Base-by-base conservation (phyloP, 768 basidiomycete genomes). In the Serendipita indica region DNA sequence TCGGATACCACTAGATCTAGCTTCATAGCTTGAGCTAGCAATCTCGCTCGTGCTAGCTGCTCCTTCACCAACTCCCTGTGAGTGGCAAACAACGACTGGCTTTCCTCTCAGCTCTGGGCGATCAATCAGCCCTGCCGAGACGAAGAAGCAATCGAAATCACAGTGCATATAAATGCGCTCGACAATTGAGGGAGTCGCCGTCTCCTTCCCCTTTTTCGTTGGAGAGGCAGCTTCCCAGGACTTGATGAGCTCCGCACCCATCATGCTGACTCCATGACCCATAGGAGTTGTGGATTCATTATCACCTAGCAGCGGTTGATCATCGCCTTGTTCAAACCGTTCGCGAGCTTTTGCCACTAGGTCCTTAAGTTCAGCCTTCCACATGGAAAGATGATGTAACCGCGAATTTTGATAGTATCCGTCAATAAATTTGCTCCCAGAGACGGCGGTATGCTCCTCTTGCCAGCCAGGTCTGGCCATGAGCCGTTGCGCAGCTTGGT, bases 121-220 rank as follows among this genome's bases (percentile, higher is more conserved):
- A 60, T 76, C 80, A 1, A 88, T 74, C 56, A 93, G 71, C 0
- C 91, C 89, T n/a, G 84, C 94, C 1, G 88, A 83, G 10, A 97
- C 93, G 67, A 99, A 99, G 75, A 97, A 98, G 62, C 84, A 90
- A 66, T 99, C 96, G 63, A 98, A 97, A 68, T 92, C 89, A 63
- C 86, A 89, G 65, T 92, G 89, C 86, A 92, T 88, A 65, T 90
- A 85, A 7, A 87, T 79, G 14, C 77, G 76, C 39, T 81, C 77
- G 27, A 74, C 70, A 60, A 71, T 72, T n/a, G n/a, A n/a, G 2
- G 74, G 75, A 33, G 74, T 74, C 39, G 75, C 76, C 46, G 69
- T 71, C 14, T 73, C 78, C 64, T 75, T 81, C 61, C 72, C 75
- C n/a, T 54, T 54, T 69, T 18, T 69, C 70, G 5, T 64, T 64